phyloP scores from a whole-genome alignment of 768 basidiomycete genomes.

The Rhodotorula toruloides region DNA sequence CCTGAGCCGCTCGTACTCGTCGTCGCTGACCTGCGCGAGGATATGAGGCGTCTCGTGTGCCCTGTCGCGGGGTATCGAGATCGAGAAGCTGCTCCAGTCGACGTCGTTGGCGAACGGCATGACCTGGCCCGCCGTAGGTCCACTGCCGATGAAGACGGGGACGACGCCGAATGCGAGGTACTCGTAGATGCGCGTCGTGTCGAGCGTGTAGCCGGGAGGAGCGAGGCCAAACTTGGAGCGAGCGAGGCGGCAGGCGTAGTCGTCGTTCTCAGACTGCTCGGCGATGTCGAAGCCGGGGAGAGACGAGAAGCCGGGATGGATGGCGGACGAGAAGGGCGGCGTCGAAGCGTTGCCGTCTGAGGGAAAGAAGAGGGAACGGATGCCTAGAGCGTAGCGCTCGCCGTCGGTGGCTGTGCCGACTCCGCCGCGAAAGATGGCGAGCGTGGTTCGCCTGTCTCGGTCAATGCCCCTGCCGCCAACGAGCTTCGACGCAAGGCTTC shows the following conservation, averaged over 20 bases:
- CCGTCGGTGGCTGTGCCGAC: conserved; percentile 10
- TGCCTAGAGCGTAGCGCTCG: conserved; percentile 22
- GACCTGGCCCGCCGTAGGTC: conserved; percentile 18
- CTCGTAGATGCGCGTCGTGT: conserved; percentile 31
- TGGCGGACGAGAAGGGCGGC: neutral
- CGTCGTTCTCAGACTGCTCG: conserved; percentile 11
- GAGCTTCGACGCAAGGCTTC: too few species aligned
- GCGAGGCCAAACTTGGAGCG: conserved; percentile 23
- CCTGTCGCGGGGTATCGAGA: conserved; percentile 17
- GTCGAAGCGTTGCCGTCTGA: conserved; percentile 7
- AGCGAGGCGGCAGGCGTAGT: conserved; percentile 21
- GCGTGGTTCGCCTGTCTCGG: neutral
- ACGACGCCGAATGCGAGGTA: conserved; percentile 37
- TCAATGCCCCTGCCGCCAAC: accelerated
- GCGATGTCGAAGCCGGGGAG: conserved; percentile 31
- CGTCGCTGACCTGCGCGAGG: conserved; percentile 6
- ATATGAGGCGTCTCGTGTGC: conserved; percentile 15
- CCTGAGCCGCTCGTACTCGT: conserved; percentile 21
- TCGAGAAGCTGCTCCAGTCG: conserved; percentile 12
- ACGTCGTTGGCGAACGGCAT: conserved; percentile 23
- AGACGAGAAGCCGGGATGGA: conserved; percentile 22
- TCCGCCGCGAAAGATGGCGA: conserved; percentile 31
- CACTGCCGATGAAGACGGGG: conserved; percentile 29
- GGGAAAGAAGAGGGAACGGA: conserved; percentile 29
- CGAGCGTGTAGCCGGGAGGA: conserved; percentile 31